Percentiles rank a stretch among this genome's conserved stretches.
Conservation (phyloP, 2,329 filamentous ascomycete species). For the Claviceps paspali region DNA sequence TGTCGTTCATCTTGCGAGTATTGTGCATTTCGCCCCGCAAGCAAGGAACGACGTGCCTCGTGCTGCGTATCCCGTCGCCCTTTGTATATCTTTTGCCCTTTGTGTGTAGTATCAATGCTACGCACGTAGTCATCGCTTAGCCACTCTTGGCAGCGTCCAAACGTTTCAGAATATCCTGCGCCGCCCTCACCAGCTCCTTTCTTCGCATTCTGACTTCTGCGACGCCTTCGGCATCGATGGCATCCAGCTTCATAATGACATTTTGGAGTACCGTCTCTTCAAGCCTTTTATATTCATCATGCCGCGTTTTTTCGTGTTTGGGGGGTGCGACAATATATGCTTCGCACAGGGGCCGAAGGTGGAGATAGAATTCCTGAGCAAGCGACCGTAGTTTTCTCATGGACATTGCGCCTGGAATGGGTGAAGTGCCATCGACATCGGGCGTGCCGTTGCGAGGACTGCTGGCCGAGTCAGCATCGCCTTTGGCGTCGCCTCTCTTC, state of each 20-base stretch:
- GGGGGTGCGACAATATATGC: constrained; percentile 50
- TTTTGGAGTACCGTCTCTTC: constrained; percentile 65
- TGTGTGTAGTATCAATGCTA: too few species aligned
- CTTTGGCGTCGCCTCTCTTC: constrained; percentile 21
- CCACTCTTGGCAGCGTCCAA: constrained; percentile 36
- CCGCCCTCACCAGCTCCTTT: constrained; percentile 58
- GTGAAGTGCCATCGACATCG: constrained; percentile 17
- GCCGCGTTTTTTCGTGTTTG: constrained; percentile 47
- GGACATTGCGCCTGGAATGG: constrained; percentile 19
- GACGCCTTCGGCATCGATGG: constrained; percentile 58
- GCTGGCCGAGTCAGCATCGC: constrained; percentile 25
- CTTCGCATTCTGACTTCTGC: constrained; percentile 46
- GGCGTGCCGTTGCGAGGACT: constrained; percentile 27
- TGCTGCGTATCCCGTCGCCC: not conserved
- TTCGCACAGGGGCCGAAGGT: constrained; percentile 49
- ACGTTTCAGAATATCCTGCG: constrained; percentile 49
- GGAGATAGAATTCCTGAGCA: constrained; percentile 44
- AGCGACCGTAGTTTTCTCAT: constrained; percentile 51
- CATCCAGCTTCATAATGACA: constrained; percentile 62
- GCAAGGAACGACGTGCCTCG: not conserved
- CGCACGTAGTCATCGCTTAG: too few species aligned
- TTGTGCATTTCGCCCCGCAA: not conserved
- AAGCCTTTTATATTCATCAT: constrained; percentile 60
- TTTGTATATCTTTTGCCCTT: not conserved
- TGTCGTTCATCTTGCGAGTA: not conserved